These are phyloP conservation scores for Coprinellus aureogranulatus DNA, from an alignment of 768 basidiomycete species.

Conservation along the genomic window DNA sequence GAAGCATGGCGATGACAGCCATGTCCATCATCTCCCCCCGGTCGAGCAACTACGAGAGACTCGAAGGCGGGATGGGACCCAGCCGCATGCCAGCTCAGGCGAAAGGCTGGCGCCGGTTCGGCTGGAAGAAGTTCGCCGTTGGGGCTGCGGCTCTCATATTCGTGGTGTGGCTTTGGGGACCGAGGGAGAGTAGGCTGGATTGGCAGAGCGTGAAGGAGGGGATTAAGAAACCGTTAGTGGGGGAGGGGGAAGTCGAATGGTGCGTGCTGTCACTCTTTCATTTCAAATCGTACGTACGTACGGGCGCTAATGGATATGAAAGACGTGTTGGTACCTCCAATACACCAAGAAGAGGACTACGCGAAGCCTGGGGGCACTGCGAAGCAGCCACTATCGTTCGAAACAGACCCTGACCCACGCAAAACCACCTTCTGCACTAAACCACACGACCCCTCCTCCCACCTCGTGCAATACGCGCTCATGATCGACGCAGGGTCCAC, in stretches of 20 bases:
- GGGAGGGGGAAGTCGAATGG: slow-evolving; percentile 11
- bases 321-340: slow-evolving; percentile 6
- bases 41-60: slow-evolving; percentile 53
- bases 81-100: slow-evolving; percentile 21
- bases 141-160: slow-evolving; percentile 55
- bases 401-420: slow-evolving; percentile 70
- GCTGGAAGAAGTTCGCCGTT: slow-evolving; percentile 69
- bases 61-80: slow-evolving; percentile 61
- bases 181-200: slow-evolving; percentile 29
- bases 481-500: slow-evolving; percentile 99
- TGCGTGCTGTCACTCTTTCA: slow-evolving; percentile 3
- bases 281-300: background rate
- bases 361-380: slow-evolving; percentile 5
- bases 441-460: slow-evolving; percentile 46
- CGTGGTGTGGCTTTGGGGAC: slow-evolving; percentile 68
- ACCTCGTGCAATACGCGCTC: slow-evolving; percentile 86
- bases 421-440: slow-evolving; percentile 70
- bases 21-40: slow-evolving; percentile 30
- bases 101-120: slow-evolving; percentile 26
- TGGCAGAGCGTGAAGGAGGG: slow-evolving; percentile 19
- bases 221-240: slow-evolving; percentile 15
- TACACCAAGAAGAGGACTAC: slow-evolving; percentile 7
- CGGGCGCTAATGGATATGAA: background rate
- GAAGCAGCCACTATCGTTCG: slow-evolving; percentile 53
- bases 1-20: slow-evolving; percentile 9